A percentile compares a stretch with the other conserved stretches of the same genome.
Evolutionary conservation across 495 filamentous ascomycete genomes (phyloP).

Genomic region (Penicillium bialowiezense): DNA sequence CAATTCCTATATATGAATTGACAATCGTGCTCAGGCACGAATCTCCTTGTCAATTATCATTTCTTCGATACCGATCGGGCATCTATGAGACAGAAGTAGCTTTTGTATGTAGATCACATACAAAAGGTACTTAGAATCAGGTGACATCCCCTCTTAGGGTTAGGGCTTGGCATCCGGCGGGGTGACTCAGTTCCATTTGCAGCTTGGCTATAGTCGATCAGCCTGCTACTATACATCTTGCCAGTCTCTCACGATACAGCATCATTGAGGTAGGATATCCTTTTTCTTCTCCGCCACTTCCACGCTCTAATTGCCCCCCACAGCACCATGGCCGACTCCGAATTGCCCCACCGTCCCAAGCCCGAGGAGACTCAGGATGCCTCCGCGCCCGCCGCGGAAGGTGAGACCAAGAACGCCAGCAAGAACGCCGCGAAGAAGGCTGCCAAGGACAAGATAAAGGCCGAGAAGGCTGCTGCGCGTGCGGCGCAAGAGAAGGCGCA

Average conservation of each 20-base stretch:
- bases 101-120: background rate
- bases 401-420: slow-evolving; percentile 46
- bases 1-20: too few relatives aligned
- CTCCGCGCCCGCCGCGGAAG: slow-evolving; percentile 34
- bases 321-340: slow-evolving; percentile 44
- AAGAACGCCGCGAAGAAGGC: slow-evolving; percentile 68
- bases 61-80: background rate
- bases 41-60: too few relatives aligned
- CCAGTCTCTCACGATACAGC: slow-evolving; percentile 11
- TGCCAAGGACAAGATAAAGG: slow-evolving; percentile 66
- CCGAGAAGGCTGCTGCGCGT: slow-evolving; percentile 56
- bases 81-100: background rate
- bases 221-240: slow-evolving; percentile 3
- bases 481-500: slow-evolving; percentile 52
- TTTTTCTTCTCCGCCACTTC: background rate
- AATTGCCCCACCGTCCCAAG: slow-evolving; percentile 48
- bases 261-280: slow-evolving; percentile 18
- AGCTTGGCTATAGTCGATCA: slow-evolving; percentile 4
- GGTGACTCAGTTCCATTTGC: slow-evolving; percentile 25
- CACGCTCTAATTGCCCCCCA: slow-evolving; percentile 6
- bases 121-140: slow-evolving; percentile 8
- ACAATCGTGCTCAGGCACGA: too few relatives aligned
- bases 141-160: slow-evolving; percentile 45
- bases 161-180: slow-evolving; percentile 39
- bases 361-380: slow-evolving; percentile 39